These are phyloP conservation scores for Botrytis porri DNA, from an alignment of 2,329 filamentous ascomycete species.

Conservation along the genomic window DNA sequence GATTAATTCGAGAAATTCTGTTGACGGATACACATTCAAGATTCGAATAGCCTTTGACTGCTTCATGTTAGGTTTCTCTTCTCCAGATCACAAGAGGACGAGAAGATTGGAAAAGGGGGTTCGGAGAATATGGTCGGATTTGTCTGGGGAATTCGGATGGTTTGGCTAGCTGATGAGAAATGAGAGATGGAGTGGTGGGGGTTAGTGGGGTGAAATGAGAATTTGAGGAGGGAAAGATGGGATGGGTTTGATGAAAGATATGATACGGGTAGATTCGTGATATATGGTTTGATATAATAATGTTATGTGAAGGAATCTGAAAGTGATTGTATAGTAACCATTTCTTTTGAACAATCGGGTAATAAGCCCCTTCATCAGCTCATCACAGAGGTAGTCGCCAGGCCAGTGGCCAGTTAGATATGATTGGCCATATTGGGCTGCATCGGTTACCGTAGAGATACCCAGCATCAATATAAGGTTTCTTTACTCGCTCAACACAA, in stretches of 20 bases:
- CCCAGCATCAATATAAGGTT: background rate
- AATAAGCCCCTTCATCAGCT: constrained; percentile 6
- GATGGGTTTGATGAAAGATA: background rate
- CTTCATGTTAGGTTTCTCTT: background rate
- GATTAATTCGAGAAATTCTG: background rate
- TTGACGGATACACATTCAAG: background rate
- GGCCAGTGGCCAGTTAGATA: background rate
- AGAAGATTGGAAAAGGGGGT: background rate
- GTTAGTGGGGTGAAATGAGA: background rate
- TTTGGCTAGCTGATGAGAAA: background rate
- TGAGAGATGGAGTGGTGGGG: background rate
- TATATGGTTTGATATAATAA: background rate
- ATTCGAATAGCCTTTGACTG: background rate
- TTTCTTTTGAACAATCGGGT: background rate
- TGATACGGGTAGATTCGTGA: background rate
- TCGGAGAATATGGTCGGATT: background rate
- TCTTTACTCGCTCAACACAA: background rate
- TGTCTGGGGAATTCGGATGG: background rate
- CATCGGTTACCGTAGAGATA: background rate
- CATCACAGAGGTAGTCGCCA: background rate
- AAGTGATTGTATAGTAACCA: background rate
- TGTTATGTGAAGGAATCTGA: background rate
- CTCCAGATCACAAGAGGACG: background rate
- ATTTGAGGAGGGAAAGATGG: constrained; percentile 1
- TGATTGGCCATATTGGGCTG: background rate